Percentiles rank a stretch among this genome's conserved stretches.
These are phyloP conservation scores for Nemania sp. DNA, from an alignment of 2,329 filamentous ascomycete genomes.

Conservation along the genomic window DNA sequence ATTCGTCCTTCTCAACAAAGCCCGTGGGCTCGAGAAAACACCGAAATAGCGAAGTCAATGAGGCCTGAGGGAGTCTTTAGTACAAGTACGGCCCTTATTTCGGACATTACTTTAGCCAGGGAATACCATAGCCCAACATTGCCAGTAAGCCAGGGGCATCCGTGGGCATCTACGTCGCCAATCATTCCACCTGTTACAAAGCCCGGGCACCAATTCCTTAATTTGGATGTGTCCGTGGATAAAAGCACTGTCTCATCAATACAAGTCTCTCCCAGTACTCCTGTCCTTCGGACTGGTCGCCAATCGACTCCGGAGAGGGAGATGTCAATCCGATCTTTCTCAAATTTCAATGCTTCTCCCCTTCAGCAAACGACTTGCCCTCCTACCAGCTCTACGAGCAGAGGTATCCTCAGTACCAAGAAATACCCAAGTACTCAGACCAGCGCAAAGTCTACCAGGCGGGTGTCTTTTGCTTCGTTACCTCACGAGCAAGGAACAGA, in stretches of 20 bases:
- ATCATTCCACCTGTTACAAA: background rate
- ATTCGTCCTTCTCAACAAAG: constrained; percentile 38
- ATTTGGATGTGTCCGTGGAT: background rate
- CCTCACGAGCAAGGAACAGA: constrained; percentile 36
- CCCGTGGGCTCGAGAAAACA: constrained; percentile 33
- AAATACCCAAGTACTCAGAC: constrained; percentile 23
- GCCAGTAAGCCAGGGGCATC: background rate
- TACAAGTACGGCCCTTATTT: background rate
- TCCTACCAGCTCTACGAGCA: constrained; percentile 15
- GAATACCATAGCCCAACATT: background rate
- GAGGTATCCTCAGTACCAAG: constrained; percentile 31
- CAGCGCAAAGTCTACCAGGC: constrained; percentile 27
- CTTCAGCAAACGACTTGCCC: constrained; percentile 41
- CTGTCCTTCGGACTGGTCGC: constrained; percentile 36
- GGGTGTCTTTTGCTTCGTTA: constrained; percentile 43
- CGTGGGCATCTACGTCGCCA: background rate
- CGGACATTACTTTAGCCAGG: background rate
- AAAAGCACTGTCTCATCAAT: background rate
- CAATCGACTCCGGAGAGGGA: constrained; percentile 50
- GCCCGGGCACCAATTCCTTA: background rate
- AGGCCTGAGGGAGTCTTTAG: background rate
- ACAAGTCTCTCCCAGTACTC: constrained; percentile 25
- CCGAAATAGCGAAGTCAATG: constrained; percentile 2
- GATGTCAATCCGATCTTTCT: constrained; percentile 55
- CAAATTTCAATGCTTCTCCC: constrained; percentile 55